Evolutionary conservation across 495 filamentous ascomycete genomes (phyloP), one percentile per base, ranked within the genome.

Genomic region (Aeminium ludgeri): DNA sequence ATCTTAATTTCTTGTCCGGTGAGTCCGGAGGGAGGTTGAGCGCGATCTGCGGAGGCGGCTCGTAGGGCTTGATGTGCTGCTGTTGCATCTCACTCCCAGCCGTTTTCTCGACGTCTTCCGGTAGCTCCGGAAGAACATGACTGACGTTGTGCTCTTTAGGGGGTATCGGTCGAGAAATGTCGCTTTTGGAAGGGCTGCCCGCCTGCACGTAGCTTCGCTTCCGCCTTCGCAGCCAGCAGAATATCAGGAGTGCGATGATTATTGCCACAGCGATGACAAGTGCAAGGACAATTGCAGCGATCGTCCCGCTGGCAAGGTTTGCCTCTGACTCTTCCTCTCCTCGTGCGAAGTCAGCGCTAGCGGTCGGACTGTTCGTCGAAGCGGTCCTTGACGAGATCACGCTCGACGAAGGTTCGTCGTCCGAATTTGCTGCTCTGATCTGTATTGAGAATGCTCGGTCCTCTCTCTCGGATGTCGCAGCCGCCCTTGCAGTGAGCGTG

Each of bases 71-170:
- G 3, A 25, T 25, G 23, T 25, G 23, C 8, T 25, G 23, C 23
- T 8, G 23, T 25, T 25, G 23, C 23, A 25, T 25, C 23, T 8
- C 20, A 2, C 20, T 31, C 2, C 27, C 38, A 2, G 13, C 39
- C 2, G 38, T 36, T 28, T 57, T 60, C 34, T 58, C 57, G 0
- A 58, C 33, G 38, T 58, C 55, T 41, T 16, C 34, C 2, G 46
- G 34, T 17, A 46, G 3, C 15, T 34, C 37, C 6, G 46, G 40
- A 10, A 37, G 29, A 7, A 40, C 37, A 15, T 18, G 19, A 19
- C 34, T 36, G 11, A 6, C 36, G 4, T 25, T n/a, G 20, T 29
- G 16, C 3, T 38, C 39, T 1, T 31, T n/a, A 6, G 20, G 20
- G 10, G 32, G 20, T 7, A 50, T 34, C 17, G 57, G 57, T 7